phyloP scores from a whole-genome alignment of 208 protist species.

The Blastocrithidia nonstop region DNA sequence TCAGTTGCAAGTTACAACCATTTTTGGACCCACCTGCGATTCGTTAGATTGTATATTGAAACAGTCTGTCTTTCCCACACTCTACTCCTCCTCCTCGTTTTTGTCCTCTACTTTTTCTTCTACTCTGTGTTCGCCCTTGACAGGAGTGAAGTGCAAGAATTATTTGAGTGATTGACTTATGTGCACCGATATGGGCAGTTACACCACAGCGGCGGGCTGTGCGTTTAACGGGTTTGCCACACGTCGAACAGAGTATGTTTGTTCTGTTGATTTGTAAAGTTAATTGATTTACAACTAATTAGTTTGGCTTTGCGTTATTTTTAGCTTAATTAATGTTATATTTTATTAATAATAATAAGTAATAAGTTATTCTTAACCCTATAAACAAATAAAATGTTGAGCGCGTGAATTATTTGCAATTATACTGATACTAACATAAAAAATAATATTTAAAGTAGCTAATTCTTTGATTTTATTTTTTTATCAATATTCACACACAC shows the following conservation, averaged over 20 bases:
- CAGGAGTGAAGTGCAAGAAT: no score
- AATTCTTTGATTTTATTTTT: no score
- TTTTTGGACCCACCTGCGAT: constrained; percentile 83
- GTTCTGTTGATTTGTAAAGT: constrained; percentile 13
- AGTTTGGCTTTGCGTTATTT: not conserved
- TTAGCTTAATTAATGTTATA: constrained; percentile 2
- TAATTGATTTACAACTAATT: not conserved
- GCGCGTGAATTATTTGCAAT: no score
- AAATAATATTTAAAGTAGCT: no score
- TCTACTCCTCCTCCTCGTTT: no score
- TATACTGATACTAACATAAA: no score
- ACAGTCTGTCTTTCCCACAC: constrained; percentile 38
- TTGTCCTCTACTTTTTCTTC: no score
- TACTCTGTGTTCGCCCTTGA: no score
- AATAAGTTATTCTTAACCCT: no score
- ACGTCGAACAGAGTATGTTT: constrained; percentile 22
- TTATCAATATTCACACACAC: no score
- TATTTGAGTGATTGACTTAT: constrained; percentile 71
- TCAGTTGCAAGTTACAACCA: constrained; percentile 29
- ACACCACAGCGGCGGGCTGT: constrained; percentile 58
- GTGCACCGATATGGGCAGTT: constrained; percentile 68
- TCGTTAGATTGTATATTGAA: constrained; percentile 67
- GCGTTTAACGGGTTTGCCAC: constrained; percentile 77
- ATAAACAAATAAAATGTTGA: no score
- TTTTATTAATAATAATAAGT: not conserved